A percentile compares a stretch with the other conserved stretches of the same genome.
These are phyloP conservation scores for Russula olivacea DNA, from an alignment of 768 basidiomycete genomes.

Conservation along the genomic window DNA sequence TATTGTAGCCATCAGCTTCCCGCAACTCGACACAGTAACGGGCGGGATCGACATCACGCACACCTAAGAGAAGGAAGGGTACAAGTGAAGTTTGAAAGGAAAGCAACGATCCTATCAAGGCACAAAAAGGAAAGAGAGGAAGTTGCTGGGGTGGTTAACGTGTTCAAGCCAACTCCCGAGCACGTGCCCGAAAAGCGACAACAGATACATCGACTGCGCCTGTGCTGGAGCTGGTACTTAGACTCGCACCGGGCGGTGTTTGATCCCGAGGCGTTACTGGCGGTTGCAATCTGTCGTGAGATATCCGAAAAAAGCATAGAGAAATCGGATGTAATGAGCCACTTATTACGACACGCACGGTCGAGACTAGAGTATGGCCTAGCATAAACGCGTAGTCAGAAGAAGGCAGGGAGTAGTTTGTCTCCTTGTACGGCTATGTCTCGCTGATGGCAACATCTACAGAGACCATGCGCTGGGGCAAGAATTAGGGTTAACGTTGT, in stretches of 20 bases:
- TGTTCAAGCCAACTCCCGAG: no score
- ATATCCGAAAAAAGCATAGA: not conserved
- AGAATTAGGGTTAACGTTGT: not conserved
- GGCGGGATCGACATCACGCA: no score
- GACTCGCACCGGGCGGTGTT: no score
- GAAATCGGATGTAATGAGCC: not conserved
- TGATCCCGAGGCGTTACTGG: not conserved
- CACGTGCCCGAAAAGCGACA: no score
- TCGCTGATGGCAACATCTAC: conserved; percentile 47
- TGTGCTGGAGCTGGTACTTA: not conserved
- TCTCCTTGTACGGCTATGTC: conserved; percentile 49
- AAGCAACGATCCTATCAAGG: no score
- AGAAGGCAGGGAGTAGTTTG: conserved; percentile 37
- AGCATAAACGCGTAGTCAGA: conserved; percentile 37
- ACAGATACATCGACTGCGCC: not conserved
- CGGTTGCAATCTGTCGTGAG: not conserved
- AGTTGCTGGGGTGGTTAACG: no score
- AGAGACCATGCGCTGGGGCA: conserved; percentile 42
- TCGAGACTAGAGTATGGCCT: no score
- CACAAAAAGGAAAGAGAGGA: no score
- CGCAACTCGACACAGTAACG: no score
- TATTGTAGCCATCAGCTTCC: no score
- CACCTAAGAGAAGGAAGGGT: no score
- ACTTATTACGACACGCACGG: conserved; percentile 4
- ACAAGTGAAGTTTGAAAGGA: no score